These are phyloP conservation scores for Alternaria novae-zelandiae DNA, from an alignment of 2,329 filamentous ascomycete species.

Conservation along the genomic window DNA sequence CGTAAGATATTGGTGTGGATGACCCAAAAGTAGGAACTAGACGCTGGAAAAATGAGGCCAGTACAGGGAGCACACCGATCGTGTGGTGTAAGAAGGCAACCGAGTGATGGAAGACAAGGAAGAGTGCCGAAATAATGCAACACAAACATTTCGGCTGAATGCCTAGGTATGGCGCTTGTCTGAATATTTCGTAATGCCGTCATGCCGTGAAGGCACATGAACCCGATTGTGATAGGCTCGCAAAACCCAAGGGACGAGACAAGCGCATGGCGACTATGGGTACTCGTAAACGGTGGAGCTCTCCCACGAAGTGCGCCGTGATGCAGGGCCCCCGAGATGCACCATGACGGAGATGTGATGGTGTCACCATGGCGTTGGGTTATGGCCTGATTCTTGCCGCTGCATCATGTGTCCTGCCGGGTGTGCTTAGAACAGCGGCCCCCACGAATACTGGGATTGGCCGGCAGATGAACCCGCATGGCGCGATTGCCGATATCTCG, in stretches of 20 bases:
- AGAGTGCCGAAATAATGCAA: not conserved
- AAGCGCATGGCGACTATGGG: not conserved
- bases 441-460: not conserved
- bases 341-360: not conserved
- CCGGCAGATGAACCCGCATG: not conserved
- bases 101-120: not conserved
- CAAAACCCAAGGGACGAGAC: not conserved
- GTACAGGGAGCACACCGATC: conserved; percentile 2
- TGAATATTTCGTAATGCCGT: not conserved
- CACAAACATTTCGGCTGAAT: not conserved
- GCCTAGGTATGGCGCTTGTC: not conserved
- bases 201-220: not conserved
- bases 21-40: not conserved
- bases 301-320: not conserved
- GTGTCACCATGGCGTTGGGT: not conserved
- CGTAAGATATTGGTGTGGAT: not conserved
- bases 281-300: not conserved
- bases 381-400: not conserved
- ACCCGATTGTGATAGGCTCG: not conserved
- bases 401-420: not conserved
- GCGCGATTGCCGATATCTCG: not conserved
- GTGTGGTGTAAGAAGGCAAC: not conserved
- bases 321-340: conserved; percentile 1
- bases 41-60: not conserved
- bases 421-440: not conserved